Percentiles rank a stretch among this genome's conserved stretches.
These are phyloP conservation scores for Anisodus tanguticus DNA, from an alignment of 257 asterid species.

Conservation along the genomic window DNA sequence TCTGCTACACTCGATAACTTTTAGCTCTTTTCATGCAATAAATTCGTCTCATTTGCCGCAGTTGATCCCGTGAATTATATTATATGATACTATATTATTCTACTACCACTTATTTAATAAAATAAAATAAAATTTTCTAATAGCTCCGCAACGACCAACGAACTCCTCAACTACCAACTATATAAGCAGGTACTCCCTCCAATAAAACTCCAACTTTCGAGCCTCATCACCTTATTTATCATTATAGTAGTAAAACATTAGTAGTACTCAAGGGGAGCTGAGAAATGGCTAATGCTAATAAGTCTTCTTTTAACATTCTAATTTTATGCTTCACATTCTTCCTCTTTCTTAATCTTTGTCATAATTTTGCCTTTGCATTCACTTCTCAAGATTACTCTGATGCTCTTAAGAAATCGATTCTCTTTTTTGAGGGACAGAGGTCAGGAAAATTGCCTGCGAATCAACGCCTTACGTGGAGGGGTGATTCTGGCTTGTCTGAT, in stretches of 20 bases:
- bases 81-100: constrained; percentile 4
- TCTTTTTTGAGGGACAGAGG: constrained; percentile 85
- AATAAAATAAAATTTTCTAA: neutral
- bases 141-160: constrained; percentile 42
- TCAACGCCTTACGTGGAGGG: constrained; percentile 73
- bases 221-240: neutral
- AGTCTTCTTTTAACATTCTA: constrained; percentile 29
- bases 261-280: neutral
- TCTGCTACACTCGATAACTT: constrained; percentile 40
- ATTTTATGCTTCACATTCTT: constrained; percentile 36
- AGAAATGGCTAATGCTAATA: constrained; percentile 38
- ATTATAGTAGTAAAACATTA: neutral
- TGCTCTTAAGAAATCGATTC: constrained; percentile 72
- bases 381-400: constrained; percentile 58
- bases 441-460: constrained; percentile 67
- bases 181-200: constrained; percentile 36
- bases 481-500: constrained; percentile 66
- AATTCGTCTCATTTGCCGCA: constrained; percentile 49
- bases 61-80: constrained; percentile 68
- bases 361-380: constrained; percentile 52
- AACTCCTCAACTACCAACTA: constrained; percentile 50
- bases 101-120: neutral
- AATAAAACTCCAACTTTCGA: neutral
- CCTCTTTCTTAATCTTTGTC: constrained; percentile 5
- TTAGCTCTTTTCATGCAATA: constrained; percentile 38